phyloP scores from a whole-genome alignment of 2,329 filamentous ascomycete species.

The Xylaria hypoxylon region DNA sequence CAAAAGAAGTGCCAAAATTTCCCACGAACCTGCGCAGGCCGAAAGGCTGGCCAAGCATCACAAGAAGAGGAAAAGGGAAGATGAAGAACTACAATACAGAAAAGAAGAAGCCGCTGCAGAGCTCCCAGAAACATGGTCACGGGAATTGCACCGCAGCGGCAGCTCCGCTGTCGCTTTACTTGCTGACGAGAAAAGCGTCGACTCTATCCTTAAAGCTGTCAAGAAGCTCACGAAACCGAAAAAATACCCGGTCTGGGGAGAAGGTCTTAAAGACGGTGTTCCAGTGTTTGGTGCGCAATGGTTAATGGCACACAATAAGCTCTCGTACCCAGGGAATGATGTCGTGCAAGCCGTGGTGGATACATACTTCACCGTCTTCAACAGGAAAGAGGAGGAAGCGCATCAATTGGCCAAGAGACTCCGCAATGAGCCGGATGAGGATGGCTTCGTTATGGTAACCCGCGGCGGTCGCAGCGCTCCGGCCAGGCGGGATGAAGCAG shows the following conservation, averaged over 20 bases:
- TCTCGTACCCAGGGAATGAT: slow-evolving; percentile 76
- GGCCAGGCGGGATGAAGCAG: slow-evolving; percentile 77
- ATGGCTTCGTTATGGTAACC: slow-evolving; percentile 94
- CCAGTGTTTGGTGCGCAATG: slow-evolving; percentile 68
- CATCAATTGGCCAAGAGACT: slow-evolving; percentile 71
- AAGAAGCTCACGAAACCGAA: slow-evolving; percentile 70
- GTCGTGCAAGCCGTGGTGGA: slow-evolving; percentile 81
- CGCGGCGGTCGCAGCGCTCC: slow-evolving; percentile 80
- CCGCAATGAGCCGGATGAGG: slow-evolving; percentile 87
- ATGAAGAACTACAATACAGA: slow-evolving; percentile 55
- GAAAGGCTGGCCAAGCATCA: slow-evolving; percentile 54
- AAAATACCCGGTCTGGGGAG: slow-evolving; percentile 75
- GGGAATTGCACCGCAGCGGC: slow-evolving; percentile 77
- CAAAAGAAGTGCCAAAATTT: slow-evolving; percentile 55
- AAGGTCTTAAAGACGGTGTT: slow-evolving; percentile 67
- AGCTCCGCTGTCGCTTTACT: slow-evolving; percentile 84
- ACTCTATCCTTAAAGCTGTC: slow-evolving; percentile 80
- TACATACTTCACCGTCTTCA: slow-evolving; percentile 87
- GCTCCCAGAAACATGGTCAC: slow-evolving; percentile 79
- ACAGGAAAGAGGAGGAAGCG: slow-evolving; percentile 73
- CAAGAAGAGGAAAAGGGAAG: slow-evolving; percentile 64
- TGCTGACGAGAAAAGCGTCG: slow-evolving; percentile 83
- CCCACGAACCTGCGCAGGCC: slow-evolving; percentile 60
- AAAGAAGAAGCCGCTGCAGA: slow-evolving; percentile 68
- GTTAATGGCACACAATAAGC: slow-evolving; percentile 74